A percentile compares a stretch with the other conserved stretches of the same genome.
Conservation (phyloP, 805 yeast genomes). For the Candida ascalaphidarum region DNA sequence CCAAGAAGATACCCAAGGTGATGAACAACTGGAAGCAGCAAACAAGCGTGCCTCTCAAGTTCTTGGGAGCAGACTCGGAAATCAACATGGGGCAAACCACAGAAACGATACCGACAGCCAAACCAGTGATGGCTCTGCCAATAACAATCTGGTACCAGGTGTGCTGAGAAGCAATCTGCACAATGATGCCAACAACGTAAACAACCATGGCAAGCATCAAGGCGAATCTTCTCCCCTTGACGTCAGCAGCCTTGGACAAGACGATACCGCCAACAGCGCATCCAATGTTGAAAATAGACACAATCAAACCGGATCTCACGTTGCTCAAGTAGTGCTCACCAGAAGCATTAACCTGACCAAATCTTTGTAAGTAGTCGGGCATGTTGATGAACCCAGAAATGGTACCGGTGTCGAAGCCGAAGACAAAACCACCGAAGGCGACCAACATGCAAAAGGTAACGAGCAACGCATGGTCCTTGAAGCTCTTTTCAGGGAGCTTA, state of each 20-base stretch:
- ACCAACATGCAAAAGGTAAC: constrained; percentile 42
- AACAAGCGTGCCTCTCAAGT: constrained; percentile 63
- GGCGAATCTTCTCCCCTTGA: constrained; percentile 52
- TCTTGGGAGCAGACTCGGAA: constrained; percentile 64
- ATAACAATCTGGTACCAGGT: constrained; percentile 58
- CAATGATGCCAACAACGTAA: constrained; percentile 51
- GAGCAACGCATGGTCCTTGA: constrained; percentile 24
- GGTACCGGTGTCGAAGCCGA: constrained; percentile 77
- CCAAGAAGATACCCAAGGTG: constrained; percentile 63
- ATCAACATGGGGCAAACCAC: constrained; percentile 61
- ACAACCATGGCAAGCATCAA: constrained; percentile 44
- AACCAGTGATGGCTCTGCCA: constrained; percentile 60
- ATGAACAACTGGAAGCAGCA: constrained; percentile 63
- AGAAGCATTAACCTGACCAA: constrained; percentile 36
- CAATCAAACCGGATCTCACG: constrained; percentile 44
- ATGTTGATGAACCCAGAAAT: constrained; percentile 64
- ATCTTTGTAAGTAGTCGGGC: constrained; percentile 45
- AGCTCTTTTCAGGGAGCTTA: constrained; percentile 20
- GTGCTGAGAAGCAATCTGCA: constrained; percentile 47
- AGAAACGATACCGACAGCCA: constrained; percentile 66
- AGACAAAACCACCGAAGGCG: constrained; percentile 72
- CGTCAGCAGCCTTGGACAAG: constrained; percentile 50
- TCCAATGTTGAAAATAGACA: constrained; percentile 55
- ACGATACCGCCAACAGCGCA: constrained; percentile 67
- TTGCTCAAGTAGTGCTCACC: constrained; percentile 37